phyloP scores from a whole-genome alignment of 306 rosid genomes.

The Corylus avellana region DNA sequence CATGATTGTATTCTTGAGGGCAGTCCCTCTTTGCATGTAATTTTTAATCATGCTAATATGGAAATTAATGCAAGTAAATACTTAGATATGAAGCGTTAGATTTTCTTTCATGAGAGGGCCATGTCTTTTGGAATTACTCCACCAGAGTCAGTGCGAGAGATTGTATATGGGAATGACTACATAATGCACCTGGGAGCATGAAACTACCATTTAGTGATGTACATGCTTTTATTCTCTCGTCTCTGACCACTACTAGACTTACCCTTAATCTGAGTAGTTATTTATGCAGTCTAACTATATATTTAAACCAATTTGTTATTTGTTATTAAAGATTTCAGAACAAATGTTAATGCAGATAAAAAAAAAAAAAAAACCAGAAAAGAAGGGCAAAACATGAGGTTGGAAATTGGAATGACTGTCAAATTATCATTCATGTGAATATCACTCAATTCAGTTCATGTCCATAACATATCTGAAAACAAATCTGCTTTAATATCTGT shows the following conservation, averaged over 20 bases:
- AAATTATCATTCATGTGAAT: not conserved
- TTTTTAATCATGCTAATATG: not conserved
- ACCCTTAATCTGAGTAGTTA: not conserved
- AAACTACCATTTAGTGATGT: not conserved
- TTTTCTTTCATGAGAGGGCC: constrained; percentile 11
- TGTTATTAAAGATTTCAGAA: not conserved
- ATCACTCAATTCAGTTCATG: too few species aligned
- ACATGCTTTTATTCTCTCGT: not conserved
- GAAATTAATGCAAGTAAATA: not conserved
- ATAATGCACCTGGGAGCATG: not conserved
- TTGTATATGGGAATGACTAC: not conserved
- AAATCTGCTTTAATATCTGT: too few species aligned
- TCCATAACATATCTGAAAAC: too few species aligned
- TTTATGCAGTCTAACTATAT: not conserved
- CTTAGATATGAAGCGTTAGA: constrained; percentile 10
- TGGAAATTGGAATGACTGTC: not conserved
- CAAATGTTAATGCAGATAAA: not conserved
- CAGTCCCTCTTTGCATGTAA: not conserved
- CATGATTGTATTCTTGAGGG: not conserved
- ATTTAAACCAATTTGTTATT: not conserved
- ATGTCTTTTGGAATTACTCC: not conserved
- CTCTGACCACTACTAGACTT: not conserved
- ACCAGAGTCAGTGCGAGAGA: not conserved
- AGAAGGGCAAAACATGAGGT: not conserved
- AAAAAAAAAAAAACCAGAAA: not conserved